Evolutionary conservation across 352 stramenopile species (phyloP).

Genomic region (Pythium pyrilobum): DNA sequence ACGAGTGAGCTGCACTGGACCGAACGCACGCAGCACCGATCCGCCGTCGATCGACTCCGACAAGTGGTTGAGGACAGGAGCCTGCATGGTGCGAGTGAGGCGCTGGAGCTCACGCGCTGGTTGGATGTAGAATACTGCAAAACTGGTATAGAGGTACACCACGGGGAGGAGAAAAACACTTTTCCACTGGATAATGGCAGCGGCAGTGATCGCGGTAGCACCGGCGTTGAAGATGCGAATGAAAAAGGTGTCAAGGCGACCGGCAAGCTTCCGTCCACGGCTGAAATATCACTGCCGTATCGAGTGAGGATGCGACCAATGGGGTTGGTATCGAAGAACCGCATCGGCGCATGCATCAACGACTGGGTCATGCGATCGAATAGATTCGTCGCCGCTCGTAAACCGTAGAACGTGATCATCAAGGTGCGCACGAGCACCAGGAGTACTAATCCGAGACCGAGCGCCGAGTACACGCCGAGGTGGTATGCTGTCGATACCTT

Average conservation of each 20-base stretch:
- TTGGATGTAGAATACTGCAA: conserved; percentile 37
- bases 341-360: conserved; percentile 80
- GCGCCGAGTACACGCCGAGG: conserved; percentile 3
- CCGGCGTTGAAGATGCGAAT: conserved; percentile 47
- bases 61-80: conserved; percentile 46
- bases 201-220: conserved; percentile 45
- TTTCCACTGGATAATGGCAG: conserved; percentile 57
- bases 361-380: conserved; percentile 84
- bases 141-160: conserved; percentile 66
- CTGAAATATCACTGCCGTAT: conserved; percentile 84
- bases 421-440: conserved; percentile 18
- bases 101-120: conserved; percentile 52
- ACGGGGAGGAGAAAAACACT: conserved; percentile 65
- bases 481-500: no score
- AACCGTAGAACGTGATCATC: conserved; percentile 10
- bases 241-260: conserved; percentile 26
- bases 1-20: conserved; percentile 27
- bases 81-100: conserved; percentile 39
- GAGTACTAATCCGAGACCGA: conserved; percentile 4
- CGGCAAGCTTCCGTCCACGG: conserved; percentile 67
- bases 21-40: conserved; percentile 48
- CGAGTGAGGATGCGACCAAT: conserved; percentile 86
- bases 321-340: conserved; percentile 91
- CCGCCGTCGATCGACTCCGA: conserved; percentile 51
- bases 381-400: conserved; percentile 35